Evolutionary conservation across 2,329 filamentous ascomycete species (phyloP).

Genomic region (Nemania abortiva): DNA sequence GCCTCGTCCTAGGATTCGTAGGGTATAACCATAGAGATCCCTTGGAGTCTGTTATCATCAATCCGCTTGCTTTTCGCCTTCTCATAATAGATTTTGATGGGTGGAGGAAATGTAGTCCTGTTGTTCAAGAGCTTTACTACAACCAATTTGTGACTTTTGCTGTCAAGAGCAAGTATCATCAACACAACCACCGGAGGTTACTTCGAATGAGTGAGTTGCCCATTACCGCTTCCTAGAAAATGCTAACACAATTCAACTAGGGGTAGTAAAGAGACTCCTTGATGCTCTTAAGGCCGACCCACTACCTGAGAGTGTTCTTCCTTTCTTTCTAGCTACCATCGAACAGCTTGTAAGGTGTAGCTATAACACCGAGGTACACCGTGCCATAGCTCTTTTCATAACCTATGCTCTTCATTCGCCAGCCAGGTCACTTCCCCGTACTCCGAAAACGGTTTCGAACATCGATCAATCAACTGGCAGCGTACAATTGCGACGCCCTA

Average conservation of each 20-base stretch:
- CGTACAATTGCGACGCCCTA: slow-evolving; percentile 54
- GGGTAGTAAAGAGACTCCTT: slow-evolving; percentile 88
- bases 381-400: slow-evolving; percentile 89
- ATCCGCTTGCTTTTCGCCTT: slow-evolving; percentile 92
- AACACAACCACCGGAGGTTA: slow-evolving; percentile 90
- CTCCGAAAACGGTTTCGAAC: slow-evolving; percentile 60
- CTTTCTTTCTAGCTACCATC: slow-evolving; percentile 82
- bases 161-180: slow-evolving; percentile 88
- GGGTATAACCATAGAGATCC: slow-evolving; percentile 86
- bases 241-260: slow-evolving; percentile 57
- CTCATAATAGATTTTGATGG: slow-evolving; percentile 93
- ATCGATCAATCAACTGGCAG: slow-evolving; percentile 58
- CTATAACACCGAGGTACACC: slow-evolving; percentile 84
- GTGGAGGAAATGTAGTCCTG: slow-evolving; percentile 83
- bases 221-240: slow-evolving; percentile 31
- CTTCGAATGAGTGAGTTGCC: slow-evolving; percentile 83
- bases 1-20: slow-evolving; percentile 84
- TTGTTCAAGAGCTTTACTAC: slow-evolving; percentile 91
- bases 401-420: slow-evolving; percentile 86
- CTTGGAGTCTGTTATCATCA: slow-evolving; percentile 92
- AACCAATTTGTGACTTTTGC: slow-evolving; percentile 91
- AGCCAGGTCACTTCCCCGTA: slow-evolving; percentile 62
- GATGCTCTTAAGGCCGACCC: slow-evolving; percentile 90
- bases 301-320: slow-evolving; percentile 77
- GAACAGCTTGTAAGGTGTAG: slow-evolving; percentile 83